Percentiles rank a stretch among this genome's conserved stretches.
Conservation (phyloP, 768 basidiomycete species). For the Termitomyces titanicus region DNA sequence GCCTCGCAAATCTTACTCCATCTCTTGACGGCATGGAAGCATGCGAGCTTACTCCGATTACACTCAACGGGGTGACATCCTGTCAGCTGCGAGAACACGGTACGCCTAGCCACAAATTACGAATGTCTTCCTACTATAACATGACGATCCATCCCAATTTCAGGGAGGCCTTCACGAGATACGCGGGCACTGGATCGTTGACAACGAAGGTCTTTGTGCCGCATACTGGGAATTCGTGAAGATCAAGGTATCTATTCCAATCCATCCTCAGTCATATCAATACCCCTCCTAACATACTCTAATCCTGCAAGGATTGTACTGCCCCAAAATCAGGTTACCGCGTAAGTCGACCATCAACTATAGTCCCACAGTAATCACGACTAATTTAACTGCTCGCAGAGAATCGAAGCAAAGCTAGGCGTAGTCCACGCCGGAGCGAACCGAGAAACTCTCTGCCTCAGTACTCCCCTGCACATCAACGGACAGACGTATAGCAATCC, state of each 20-base stretch:
- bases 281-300: background rate
- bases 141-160: background rate
- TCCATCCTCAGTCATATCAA: background rate
- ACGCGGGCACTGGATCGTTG: slow-evolving; percentile 9
- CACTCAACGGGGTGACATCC: slow-evolving; percentile 14
- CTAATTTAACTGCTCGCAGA: background rate
- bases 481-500: slow-evolving; percentile 6
- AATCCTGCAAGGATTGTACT: slow-evolving; percentile 4
- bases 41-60: slow-evolving; percentile 13
- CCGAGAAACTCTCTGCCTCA: slow-evolving; percentile 2
- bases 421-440: slow-evolving; percentile 2
- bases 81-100: slow-evolving; percentile 10
- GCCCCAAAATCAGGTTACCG: slow-evolving; percentile 8
- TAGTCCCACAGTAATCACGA: background rate
- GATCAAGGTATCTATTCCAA: background rate
- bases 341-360: background rate
- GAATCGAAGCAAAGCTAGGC: slow-evolving; percentile 10
- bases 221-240: slow-evolving; percentile 11
- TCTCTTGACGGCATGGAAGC: slow-evolving; percentile 15
- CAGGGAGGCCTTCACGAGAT: background rate
- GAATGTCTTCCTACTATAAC: background rate
- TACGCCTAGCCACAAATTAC: background rate
- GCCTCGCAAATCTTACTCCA: slow-evolving; percentile 10
- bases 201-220: slow-evolving; percentile 5
- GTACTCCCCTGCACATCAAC: slow-evolving; percentile 6